Percentiles rank a stretch among this genome's conserved stretches.
These are phyloP conservation scores for Ogataea glucozyma DNA, from an alignment of 805 yeast genomes.

Conservation along the genomic window DNA sequence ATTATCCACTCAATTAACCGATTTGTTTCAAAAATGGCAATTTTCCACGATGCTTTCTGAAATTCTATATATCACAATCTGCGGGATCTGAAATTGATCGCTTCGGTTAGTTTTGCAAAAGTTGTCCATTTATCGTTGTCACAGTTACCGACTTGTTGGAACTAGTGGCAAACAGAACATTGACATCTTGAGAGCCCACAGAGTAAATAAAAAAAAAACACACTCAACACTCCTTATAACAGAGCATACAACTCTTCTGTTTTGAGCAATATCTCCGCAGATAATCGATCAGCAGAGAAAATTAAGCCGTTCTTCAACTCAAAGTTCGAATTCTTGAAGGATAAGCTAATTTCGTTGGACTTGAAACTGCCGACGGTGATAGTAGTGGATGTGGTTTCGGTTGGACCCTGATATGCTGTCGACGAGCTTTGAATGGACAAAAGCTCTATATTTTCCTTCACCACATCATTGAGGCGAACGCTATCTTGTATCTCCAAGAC, in stretches of 20 bases:
- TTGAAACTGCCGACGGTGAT: constrained; percentile 17
- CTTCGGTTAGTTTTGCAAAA: too few species aligned
- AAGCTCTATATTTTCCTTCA: constrained; percentile 20
- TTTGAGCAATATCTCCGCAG: constrained; percentile 14
- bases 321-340: constrained; percentile 9
- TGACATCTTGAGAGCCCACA: too few species aligned
- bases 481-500: constrained; percentile 21
- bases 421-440: not conserved
- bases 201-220: too few species aligned
- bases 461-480: constrained; percentile 23
- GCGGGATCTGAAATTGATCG: too few species aligned
- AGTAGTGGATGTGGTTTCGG: not conserved
- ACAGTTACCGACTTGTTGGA: too few species aligned
- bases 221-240: not conserved
- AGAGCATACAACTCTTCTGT: constrained; percentile 19
- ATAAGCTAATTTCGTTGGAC: constrained; percentile 15
- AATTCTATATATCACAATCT: too few species aligned
- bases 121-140: too few species aligned
- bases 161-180: too few species aligned
- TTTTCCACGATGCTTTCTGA: too few species aligned
- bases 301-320: constrained; percentile 20
- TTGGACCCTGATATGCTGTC: not conserved
- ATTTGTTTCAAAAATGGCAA: too few species aligned
- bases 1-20: too few species aligned
- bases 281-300: constrained; percentile 8